A percentile compares a stretch with the other conserved stretches of the same genome.
Conservation (phyloP, 2,329 filamentous ascomycete species). For the Pseudogymnoascus sp. region DNA sequence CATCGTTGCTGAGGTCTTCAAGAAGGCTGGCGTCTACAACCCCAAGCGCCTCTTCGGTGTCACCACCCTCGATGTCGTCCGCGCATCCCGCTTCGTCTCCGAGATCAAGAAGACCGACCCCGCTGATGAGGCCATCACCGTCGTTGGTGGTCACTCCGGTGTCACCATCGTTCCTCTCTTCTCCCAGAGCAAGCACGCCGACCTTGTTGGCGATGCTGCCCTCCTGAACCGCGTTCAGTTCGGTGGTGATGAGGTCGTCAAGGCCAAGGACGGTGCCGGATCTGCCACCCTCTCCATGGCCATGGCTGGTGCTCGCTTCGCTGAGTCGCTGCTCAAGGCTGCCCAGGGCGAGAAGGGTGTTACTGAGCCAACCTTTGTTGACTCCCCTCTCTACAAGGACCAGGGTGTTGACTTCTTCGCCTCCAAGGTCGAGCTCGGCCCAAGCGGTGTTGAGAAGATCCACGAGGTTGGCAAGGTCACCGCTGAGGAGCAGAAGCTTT, state of each 20-base stretch:
- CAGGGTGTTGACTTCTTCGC: conserved; percentile 97
- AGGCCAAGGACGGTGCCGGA: conserved; percentile 96
- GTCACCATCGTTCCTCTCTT: conserved; percentile 98
- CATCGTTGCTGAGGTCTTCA: conserved; percentile 95
- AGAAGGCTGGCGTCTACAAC: conserved; percentile 92
- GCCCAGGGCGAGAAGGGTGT: conserved; percentile 90
- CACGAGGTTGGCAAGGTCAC: conserved; percentile 78
- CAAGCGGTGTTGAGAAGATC: conserved; percentile 93
- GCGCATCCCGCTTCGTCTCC: conserved; percentile 94
- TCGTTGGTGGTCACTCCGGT: conserved; percentile 94
- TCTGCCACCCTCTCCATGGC: conserved; percentile 98
- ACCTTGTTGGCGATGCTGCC: conserved; percentile 68
- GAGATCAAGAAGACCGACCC: conserved; percentile 89
- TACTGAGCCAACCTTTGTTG: conserved; percentile 91
- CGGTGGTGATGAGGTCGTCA: conserved; percentile 96
- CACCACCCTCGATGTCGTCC: conserved; percentile 97
- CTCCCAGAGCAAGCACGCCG: conserved; percentile 82
- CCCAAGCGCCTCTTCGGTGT: conserved; percentile 98
- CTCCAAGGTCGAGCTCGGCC: conserved; percentile 90
- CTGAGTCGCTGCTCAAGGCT: conserved; percentile 89
- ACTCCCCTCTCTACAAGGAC: conserved; percentile 97
- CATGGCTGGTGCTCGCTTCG: conserved; percentile 77
- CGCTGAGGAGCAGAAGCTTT: conserved; percentile 77
- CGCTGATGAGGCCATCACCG: conserved; percentile 85
- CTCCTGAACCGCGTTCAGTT: conserved; percentile 90